Evolutionary conservation across 495 filamentous ascomycete species (phyloP), one percentile per base, ranked within the genome.

Genomic region (Trichoderma parareesei): DNA sequence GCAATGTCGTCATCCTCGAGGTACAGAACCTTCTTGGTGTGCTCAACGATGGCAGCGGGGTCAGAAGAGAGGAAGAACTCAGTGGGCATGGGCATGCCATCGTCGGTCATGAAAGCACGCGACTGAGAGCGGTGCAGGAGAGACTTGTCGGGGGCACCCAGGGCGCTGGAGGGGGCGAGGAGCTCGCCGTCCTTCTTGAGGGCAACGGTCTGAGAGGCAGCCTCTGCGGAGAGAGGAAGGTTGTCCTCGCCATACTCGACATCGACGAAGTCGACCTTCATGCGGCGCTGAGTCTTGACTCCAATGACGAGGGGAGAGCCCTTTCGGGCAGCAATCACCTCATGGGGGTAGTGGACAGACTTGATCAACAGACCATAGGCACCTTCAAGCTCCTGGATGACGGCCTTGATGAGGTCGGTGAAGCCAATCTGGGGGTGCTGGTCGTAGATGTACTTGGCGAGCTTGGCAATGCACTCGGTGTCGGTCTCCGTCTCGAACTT

Each of bases 231-330:
- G 63, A 98, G 87, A 68, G 91, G 87, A 63, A 77, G 81, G 69
- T 77, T 79, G 57, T 96, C 92, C 71, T 97, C 92, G 13, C 88
- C 88, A 75, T 89, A 97, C 76, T 98, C 95, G 63, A 98, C 94
- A 76, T 98, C 94, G 69, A 98, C 94, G 72, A 98, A 98, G 78
- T 98, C 94, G 65, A 98, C 94, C 88, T 98, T 98, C 94, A 98
- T 98, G 81, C 96, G 96, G 84, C 88, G 93, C 76, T 91, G 84
- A 53, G 94, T 97, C 75, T 90, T 86, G 69, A 98, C 94, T 73
- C 94, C 94, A 70, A 98, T 88, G 60, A 98, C 94, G 55, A 98
- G 82, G 33, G 94, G 94, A 18, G 94, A 98, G 74, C 94, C 94
- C 84, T 98, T 98, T 69, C 94, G 89, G 68, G 94, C 95, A 40